Evolutionary conservation across 495 filamentous ascomycete species (phyloP).

Genomic region (Staphylotrichum tortipilum): DNA sequence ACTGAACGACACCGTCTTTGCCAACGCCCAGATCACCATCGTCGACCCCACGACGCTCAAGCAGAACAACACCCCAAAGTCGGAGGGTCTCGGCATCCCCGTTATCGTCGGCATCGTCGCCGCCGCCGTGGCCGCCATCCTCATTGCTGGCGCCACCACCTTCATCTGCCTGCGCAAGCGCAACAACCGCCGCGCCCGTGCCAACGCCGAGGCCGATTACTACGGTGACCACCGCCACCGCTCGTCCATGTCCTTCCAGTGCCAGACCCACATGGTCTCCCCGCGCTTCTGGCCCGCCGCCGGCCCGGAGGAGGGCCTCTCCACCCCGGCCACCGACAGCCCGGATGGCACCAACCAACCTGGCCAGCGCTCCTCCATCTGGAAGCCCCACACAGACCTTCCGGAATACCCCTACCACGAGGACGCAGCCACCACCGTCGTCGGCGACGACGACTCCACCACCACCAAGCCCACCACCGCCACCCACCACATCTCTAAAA

Average conservation of each 20-base stretch:
- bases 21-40: slow-evolving; percentile 30
- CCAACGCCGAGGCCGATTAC: slow-evolving; percentile 19
- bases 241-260: slow-evolving; percentile 41
- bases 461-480: neutral
- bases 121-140: slow-evolving; percentile 26
- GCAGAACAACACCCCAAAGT: slow-evolving; percentile 3
- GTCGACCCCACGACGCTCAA: slow-evolving; percentile 27
- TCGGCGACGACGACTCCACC: too few species aligned
- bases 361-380: slow-evolving; percentile 15
- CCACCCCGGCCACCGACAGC: neutral
- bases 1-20: slow-evolving; percentile 42
- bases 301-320: slow-evolving; percentile 1
- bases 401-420: neutral
- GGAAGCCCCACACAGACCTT: neutral
- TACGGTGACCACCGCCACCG: slow-evolving; percentile 21
- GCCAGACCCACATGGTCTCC: slow-evolving; percentile 38
- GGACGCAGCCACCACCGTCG: neutral
- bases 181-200: slow-evolving; percentile 27
- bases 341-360: neutral
- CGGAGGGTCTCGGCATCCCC: slow-evolving; percentile 19
- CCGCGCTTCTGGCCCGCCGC: slow-evolving; percentile 29
- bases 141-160: slow-evolving; percentile 21
- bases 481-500: neutral
- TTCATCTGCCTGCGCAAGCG: slow-evolving; percentile 34
- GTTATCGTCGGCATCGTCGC: slow-evolving; percentile 34